Base-by-base conservation (phyloP, 2,329 filamentous ascomycete genomes). In the Venturiaceae sp. region DNA sequence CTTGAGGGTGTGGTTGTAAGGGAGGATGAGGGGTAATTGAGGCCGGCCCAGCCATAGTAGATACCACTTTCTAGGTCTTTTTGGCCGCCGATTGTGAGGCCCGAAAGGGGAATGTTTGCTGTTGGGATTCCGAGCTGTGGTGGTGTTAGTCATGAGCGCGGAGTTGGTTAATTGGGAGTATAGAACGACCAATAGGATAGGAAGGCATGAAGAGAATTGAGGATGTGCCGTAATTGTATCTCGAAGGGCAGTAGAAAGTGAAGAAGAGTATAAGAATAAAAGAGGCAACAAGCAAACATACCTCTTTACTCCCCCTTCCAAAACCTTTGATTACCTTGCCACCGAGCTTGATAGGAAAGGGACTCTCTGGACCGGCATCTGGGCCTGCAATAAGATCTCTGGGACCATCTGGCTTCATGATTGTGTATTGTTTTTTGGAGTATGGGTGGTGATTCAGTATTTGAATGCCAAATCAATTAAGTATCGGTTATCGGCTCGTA, bases 281-380 rank as follows among this genome's bases (percentile, higher is more conserved):
- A 53, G 50, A 53, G 1, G 50, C 14, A n/a, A 41, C 16, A 55
- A 9, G 21, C 26, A 32, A 34, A 58, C 74, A 60, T 71, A 92
- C 89, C 75, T 96, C 92, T 77, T 91, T 95, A 67, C 90, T 95
- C 16, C 94, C 94, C 61, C 94, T 83, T 44, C 94, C 92, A 72
- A 97, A 97, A 34, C 94, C 94, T 66, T 89, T 87, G 67, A 96
- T 91, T 26, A 99, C 91, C 58, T 86, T 83, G 26, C 94, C 94
- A 62, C 88, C 86, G 75, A 97, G 85, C 64, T 81, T 83, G 65
- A 96, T 80, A 0, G 94, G 94, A 72, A 85, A 97, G 0, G 94
- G 94, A 5, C 83, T 55, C 66, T 84, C 79, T 13, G 92, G 92
- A 3, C 90, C 90, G 39, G 77, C 72, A 46, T 88, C 83, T 8